Percentiles rank a stretch among this genome's conserved stretches.
Evolutionary conservation across 495 filamentous ascomycete genomes (phyloP).

Genomic region (Lineolata rhizophorae): DNA sequence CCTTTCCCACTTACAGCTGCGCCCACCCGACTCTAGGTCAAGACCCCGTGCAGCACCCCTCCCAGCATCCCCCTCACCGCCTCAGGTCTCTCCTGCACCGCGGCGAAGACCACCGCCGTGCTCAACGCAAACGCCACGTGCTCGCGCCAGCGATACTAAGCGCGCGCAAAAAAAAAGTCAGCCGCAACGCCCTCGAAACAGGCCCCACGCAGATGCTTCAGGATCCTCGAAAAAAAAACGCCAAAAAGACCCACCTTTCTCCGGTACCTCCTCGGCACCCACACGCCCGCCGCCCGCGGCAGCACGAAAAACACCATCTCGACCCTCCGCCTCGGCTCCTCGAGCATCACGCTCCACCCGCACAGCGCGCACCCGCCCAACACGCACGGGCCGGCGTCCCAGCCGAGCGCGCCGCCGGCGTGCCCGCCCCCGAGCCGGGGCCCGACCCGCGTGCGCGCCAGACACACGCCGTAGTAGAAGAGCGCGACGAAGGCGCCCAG

Average conservation of each 20-base stretch:
- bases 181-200: no score
- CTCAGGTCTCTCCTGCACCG: conserved; percentile 36
- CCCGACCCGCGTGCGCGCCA: conserved; percentile 59
- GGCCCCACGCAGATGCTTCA: no score
- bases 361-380: conserved; percentile 55
- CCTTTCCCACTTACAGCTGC: no score
- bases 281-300: conserved; percentile 55
- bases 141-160: conserved; percentile 54
- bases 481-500: conserved; percentile 60
- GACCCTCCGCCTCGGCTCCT: conserved; percentile 42
- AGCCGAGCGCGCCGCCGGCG: conserved; percentile 23
- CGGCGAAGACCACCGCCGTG: conserved; percentile 54
- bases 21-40: no score
- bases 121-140: conserved; percentile 49
- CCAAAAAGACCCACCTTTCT: conserved; percentile 24
- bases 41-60: conserved; percentile 24
- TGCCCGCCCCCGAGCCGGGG: conserved; percentile 31
- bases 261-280: conserved; percentile 55
- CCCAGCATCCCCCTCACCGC: conserved; percentile 50
- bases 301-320: conserved; percentile 75
- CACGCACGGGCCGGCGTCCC: conserved; percentile 53
- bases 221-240: not conserved
- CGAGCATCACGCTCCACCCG: conserved; percentile 67
- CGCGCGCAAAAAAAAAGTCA: no score
- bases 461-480: conserved; percentile 79